phyloP scores from a whole-genome alignment of 2,329 filamentous ascomycete species.

The Daldinia sp. region DNA sequence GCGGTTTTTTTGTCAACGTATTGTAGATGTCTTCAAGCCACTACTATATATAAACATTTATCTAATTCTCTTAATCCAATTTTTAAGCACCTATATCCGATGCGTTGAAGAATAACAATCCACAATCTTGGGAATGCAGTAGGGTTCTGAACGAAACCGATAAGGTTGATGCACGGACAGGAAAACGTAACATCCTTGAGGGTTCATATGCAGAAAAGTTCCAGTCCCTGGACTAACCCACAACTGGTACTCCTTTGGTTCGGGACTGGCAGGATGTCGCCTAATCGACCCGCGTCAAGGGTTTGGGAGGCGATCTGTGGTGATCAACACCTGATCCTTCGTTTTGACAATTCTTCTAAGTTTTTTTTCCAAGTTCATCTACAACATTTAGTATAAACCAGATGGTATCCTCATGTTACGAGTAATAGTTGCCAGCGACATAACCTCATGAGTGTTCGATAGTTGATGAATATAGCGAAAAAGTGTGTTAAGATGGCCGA shows the following conservation, averaged over 20 bases:
- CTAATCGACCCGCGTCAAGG: slow-evolving; percentile 5
- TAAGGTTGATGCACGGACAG: slow-evolving; percentile 5
- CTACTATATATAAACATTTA: not conserved
- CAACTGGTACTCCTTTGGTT: not conserved
- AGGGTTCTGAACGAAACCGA: not conserved
- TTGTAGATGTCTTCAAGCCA: too few relatives aligned
- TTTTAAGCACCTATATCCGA: not conserved
- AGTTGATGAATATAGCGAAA: not conserved
- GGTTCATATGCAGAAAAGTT: slow-evolving; percentile 3
- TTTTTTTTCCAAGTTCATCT: not conserved
- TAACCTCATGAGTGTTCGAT: not conserved
- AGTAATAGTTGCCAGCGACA: not conserved
- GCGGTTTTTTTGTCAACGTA: too few relatives aligned
- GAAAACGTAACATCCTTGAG: not conserved
- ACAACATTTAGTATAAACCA: slow-evolving; percentile 1
- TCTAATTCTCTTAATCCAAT: not conserved
- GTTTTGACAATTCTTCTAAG: not conserved
- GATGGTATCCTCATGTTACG: not conserved
- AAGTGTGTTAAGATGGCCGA: slow-evolving; percentile 11
- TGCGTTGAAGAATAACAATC: not conserved
- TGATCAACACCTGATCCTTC: not conserved
- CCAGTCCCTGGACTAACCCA: not conserved
- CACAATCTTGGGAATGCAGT: not conserved
- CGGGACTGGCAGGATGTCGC: not conserved
- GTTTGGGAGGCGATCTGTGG: not conserved